A percentile compares a stretch with the other conserved stretches of the same genome.
Conservation (phyloP, 768 basidiomycete species). For the Leccinellum luteum region DNA sequence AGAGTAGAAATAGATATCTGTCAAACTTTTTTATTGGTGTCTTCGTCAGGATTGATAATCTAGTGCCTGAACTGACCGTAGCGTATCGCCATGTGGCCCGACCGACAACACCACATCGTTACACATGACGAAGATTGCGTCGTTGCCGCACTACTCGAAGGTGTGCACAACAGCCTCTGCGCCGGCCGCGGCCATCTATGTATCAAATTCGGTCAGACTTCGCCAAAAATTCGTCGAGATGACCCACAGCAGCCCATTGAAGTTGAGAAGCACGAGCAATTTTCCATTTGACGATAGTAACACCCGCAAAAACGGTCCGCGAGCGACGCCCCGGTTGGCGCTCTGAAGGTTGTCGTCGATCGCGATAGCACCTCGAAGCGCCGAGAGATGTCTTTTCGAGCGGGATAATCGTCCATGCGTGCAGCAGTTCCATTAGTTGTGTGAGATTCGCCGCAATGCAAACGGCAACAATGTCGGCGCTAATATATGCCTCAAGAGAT, state of each 20-base stretch:
- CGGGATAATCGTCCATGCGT: slow-evolving; percentile 85
- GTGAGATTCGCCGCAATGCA: slow-evolving; percentile 1
- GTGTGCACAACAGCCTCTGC: slow-evolving; percentile 60
- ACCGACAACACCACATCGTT: no score
- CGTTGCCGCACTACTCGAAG: slow-evolving; percentile 95
- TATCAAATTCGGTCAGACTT: slow-evolving; percentile 84
- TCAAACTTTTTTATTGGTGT: no score
- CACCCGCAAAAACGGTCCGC: slow-evolving; percentile 86
- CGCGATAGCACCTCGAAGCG: slow-evolving; percentile 92
- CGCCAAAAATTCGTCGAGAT: slow-evolving; percentile 94
- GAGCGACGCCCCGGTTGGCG: slow-evolving; percentile 81
- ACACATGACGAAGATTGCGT: slow-evolving; percentile 89
- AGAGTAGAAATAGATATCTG: slow-evolving; percentile 75
- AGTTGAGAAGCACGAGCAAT: slow-evolving; percentile 80
- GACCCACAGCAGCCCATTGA: slow-evolving; percentile 76
- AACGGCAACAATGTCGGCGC: no score
- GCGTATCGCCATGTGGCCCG: no score
- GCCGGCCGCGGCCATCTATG: slow-evolving; percentile 43
- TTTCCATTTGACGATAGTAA: slow-evolving; percentile 93
- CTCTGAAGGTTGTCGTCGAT: slow-evolving; percentile 90
- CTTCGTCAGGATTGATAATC: background rate
- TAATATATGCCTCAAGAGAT: no score
- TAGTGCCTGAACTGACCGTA: slow-evolving; percentile 55
- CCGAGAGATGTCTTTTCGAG: slow-evolving; percentile 84
- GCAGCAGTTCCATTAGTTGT: slow-evolving; percentile 75